These are phyloP conservation scores for Eimeria necatrix DNA, from an alignment of 169 alveolate species.

Conservation along the genomic window DNA sequence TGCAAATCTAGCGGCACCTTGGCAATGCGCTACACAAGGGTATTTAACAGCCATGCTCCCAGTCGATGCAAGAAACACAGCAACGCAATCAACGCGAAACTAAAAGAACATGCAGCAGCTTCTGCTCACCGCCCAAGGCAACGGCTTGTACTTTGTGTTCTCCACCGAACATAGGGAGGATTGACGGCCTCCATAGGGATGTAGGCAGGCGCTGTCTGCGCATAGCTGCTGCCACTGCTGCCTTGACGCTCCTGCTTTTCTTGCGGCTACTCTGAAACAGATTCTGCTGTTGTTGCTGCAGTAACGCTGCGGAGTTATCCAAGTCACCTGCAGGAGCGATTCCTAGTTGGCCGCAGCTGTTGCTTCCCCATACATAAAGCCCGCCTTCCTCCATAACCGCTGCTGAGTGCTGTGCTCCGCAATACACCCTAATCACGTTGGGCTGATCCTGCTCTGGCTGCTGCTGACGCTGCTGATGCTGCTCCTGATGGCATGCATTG, in stretches of 20 bases:
- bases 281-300: not conserved
- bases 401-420: slow-evolving; percentile 59
- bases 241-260: not conserved
- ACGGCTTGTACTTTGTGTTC: not conserved
- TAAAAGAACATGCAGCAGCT: not conserved
- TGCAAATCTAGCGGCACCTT: not conserved
- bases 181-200: not conserved
- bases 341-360: slow-evolving; percentile 54
- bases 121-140: not conserved
- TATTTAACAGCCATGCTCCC: no score
- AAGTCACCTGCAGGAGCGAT: not conserved
- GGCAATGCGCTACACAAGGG: not conserved
- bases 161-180: not conserved
- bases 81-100: no score
- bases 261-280: not conserved
- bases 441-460: not conserved
- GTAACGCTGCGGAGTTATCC: not conserved
- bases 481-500: not conserved
- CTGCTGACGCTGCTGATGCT: not conserved
- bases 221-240: slow-evolving; percentile 30
- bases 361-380: slow-evolving; percentile 44
- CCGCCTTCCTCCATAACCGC: slow-evolving; percentile 40
- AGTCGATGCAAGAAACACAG: no score
- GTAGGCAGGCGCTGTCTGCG: not conserved
- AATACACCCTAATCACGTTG: slow-evolving; percentile 4